phyloP scores from a whole-genome alignment of 768 basidiomycete species.

The Obba rivulosa region DNA sequence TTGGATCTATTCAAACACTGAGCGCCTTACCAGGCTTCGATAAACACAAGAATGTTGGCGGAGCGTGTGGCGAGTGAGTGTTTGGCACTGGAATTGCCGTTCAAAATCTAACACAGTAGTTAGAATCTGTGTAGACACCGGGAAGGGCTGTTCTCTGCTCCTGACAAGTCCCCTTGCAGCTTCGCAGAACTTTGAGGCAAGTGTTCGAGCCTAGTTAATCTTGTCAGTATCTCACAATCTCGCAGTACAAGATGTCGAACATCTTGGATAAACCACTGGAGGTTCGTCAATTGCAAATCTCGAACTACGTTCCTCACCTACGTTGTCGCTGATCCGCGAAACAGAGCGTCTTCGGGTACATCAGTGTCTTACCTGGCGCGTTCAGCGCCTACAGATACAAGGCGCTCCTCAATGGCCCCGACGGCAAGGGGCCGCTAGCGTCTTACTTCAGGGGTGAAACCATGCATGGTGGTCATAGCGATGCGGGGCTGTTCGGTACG shows the following conservation, averaged over 20 bases:
- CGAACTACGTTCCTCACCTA: background rate
- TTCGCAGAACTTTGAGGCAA: conserved; percentile 90
- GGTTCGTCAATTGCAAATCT: conserved; percentile 33
- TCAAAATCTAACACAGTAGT: background rate
- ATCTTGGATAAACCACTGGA: conserved; percentile 95
- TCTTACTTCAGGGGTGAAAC: conserved; percentile 93
- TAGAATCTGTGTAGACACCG: conserved; percentile 80
- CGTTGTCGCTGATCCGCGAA: background rate
- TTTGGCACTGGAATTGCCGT: conserved; percentile 8
- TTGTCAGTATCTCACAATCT: background rate
- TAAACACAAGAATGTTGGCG: conserved; percentile 80
- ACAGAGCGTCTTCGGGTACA: conserved; percentile 80
- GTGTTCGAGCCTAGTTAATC: background rate
- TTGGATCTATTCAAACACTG: background rate
- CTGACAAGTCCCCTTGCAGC: conserved; percentile 78
- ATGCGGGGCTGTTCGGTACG: conserved; percentile 63
- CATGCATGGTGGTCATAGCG: conserved; percentile 60
- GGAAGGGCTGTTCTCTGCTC: conserved; percentile 64
- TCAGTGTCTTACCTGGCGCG: conserved; percentile 85
- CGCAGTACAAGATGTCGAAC: conserved; percentile 90
- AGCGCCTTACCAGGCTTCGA: conserved; percentile 50
- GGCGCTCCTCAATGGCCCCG: conserved; percentile 79
- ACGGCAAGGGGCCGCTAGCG: conserved; percentile 86
- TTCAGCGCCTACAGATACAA: conserved; percentile 91
- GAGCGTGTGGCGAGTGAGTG: conserved; percentile 87